These are phyloP conservation scores for Fusarium udum DNA, from an alignment of 2,329 filamentous ascomycete species.

Conservation along the genomic window DNA sequence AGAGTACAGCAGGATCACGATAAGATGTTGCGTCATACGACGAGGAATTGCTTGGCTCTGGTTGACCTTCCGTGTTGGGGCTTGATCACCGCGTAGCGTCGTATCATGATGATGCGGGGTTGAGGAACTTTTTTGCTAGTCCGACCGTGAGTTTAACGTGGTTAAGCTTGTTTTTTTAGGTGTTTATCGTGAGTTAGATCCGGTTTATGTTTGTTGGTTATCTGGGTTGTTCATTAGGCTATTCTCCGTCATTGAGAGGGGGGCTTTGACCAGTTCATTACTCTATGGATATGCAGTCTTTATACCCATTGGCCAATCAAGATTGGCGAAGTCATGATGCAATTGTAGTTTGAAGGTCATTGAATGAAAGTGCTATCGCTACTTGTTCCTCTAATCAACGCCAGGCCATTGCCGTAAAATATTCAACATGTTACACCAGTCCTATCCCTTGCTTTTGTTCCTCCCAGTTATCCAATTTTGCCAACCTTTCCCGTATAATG, in stretches of 20 bases:
- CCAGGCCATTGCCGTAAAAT: background rate
- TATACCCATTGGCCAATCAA: rapidly evolving
- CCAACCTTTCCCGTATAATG: background rate
- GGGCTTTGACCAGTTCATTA: background rate
- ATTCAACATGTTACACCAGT: background rate
- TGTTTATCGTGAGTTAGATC: background rate
- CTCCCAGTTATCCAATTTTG: background rate
- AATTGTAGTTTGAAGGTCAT: background rate
- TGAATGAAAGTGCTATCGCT: background rate
- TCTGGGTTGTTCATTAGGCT: background rate
- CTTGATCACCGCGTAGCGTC: slow-evolving; percentile 6
- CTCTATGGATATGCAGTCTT: rapidly evolving
- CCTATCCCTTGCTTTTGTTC: background rate
- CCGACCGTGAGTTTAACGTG: slow-evolving; percentile 6
- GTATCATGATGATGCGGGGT: slow-evolving; percentile 8
- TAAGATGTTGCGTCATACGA: slow-evolving; percentile 28
- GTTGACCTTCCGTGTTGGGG: slow-evolving; percentile 28
- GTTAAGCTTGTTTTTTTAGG: slow-evolving; percentile 27
- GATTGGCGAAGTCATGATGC: background rate
- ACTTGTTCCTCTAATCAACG: background rate
- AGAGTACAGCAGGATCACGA: slow-evolving; percentile 6
- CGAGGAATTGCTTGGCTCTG: slow-evolving; percentile 10
- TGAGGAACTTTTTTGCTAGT: background rate
- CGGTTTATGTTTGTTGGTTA: background rate
- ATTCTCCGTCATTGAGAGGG: background rate